A percentile compares a stretch with the other conserved stretches of the same genome.
Conservation (phyloP, 352 stramenopile species). For the Saprolegnia diclina region DNA sequence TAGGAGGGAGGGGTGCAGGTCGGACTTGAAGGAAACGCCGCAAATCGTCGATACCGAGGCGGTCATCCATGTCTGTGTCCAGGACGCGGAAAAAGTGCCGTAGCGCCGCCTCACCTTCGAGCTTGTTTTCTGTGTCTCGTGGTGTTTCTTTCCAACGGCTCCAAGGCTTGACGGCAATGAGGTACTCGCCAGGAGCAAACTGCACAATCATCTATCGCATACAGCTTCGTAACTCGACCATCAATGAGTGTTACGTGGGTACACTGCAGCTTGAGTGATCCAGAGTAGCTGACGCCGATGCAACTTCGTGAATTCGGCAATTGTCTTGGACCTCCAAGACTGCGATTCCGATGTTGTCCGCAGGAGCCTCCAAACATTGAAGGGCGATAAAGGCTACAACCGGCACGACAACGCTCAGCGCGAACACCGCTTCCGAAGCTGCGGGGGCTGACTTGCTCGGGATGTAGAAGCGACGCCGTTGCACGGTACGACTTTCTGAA, state of each 20-base stretch:
- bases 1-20: background rate
- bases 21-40: constrained; percentile 1
- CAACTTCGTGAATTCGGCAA: background rate
- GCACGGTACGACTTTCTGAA: background rate
- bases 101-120: background rate
- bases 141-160: background rate
- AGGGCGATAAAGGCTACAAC: background rate
- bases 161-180: constrained; percentile 13
- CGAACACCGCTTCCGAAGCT: constrained; percentile 1
- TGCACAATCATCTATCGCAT: background rate
- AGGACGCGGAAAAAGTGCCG: constrained; percentile 3
- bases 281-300: background rate
- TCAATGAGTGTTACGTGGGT: background rate
- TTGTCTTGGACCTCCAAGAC: background rate
- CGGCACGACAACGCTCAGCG: background rate
- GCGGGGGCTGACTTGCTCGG: background rate
- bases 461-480: background rate
- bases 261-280: background rate
- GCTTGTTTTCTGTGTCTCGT: background rate
- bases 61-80: constrained; percentile 17
- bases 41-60: background rate
- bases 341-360: background rate
- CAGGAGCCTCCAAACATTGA: background rate
- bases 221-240: background rate
- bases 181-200: constrained; percentile 4